A percentile compares a stretch with the other conserved stretches of the same genome.
These are phyloP conservation scores for Eucalyptus globulus DNA, from an alignment of 345 rosid genomes.

Conservation along the genomic window DNA sequence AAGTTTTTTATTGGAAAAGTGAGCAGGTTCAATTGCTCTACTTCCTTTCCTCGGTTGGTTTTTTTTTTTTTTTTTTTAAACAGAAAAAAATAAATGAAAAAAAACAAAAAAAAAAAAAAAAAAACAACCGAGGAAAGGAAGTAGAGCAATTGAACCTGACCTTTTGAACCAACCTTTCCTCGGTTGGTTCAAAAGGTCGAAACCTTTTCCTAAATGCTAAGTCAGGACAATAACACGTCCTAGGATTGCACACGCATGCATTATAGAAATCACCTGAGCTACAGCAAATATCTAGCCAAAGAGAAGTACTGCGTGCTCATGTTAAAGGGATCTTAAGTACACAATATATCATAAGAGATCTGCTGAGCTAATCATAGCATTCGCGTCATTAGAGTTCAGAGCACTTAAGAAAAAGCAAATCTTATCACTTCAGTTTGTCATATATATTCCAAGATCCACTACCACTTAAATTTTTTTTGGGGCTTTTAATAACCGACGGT, in stretches of 20 bases:
- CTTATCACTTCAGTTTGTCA: not conserved
- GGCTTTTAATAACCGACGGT: not conserved
- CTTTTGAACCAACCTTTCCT: not conserved
- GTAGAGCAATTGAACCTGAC: no score
- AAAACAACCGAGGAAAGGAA: no score
- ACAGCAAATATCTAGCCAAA: not conserved
- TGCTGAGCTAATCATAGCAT: not conserved
- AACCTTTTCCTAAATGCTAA: not conserved
- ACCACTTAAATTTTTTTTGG: accelerated
- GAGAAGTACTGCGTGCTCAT: not conserved
- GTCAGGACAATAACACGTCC: not conserved
- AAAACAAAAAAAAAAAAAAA: no score
- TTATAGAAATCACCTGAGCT: not conserved
- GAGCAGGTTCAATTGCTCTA: not conserved
- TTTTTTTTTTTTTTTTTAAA: no score
- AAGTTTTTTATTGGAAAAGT: not conserved
- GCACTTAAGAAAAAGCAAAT: not conserved
- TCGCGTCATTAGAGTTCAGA: not conserved
- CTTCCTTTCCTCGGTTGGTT: not conserved
- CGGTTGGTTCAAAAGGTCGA: not conserved
- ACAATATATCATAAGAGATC: not conserved
- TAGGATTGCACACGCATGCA: not conserved
- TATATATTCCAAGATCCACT: not conserved
- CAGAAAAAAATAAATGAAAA: no score
- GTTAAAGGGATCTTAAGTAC: not conserved